Base-by-base conservation (phyloP, 2,329 filamentous ascomycete genomes). In the Emergomyces africanus region DNA sequence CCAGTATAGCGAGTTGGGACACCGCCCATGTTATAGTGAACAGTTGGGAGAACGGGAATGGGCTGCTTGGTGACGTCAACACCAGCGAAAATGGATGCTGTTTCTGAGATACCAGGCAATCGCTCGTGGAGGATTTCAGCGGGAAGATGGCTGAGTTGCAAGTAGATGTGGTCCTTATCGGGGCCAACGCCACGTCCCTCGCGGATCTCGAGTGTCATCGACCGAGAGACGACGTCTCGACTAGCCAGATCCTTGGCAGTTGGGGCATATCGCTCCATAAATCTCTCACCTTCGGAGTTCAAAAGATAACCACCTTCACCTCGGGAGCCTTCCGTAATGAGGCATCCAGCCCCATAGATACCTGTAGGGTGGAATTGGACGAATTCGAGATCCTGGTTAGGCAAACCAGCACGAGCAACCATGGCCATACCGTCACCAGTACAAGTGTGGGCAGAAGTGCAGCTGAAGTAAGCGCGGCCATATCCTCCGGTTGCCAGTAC, bases 1-100 rank as follows among this genome's bases (percentile, higher is more conserved):
- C 94, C 92, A 63, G 90, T 96, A 82, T 96, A 97, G 71, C 89
- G 90, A 66, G 94, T 97, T 57, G 92, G 92, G 67, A 99, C 96
- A 82, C 94, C 92, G 77, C 92, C 92, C 94, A 97, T 99, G 83
- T 96, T 96, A 83, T 99, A 99, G 82, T 99, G 91, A 66, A 96
- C 92, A 50, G 92, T 97, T 60, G 92, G 92, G 63, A 97, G 82
- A 65, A 97, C 92, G 62, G 92, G 92, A 67, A 97, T 97, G 65
- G 92, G 92, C 78, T 96, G 89, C 81, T 96, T 96, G 71, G 86
- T 87, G 67, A 99, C 92, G 74, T 99, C 94, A 68, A 99, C 91
- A 78, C 94, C 92, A 61, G 92, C 83, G 77, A 99, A 99, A 70
- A 97, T 97, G 67, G 89, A 90, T 57, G 92, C 94, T 39, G 94